Evolutionary conservation across 2,329 filamentous ascomycete genomes (phyloP).

Genomic region (Cladophialophora carrionii): DNA sequence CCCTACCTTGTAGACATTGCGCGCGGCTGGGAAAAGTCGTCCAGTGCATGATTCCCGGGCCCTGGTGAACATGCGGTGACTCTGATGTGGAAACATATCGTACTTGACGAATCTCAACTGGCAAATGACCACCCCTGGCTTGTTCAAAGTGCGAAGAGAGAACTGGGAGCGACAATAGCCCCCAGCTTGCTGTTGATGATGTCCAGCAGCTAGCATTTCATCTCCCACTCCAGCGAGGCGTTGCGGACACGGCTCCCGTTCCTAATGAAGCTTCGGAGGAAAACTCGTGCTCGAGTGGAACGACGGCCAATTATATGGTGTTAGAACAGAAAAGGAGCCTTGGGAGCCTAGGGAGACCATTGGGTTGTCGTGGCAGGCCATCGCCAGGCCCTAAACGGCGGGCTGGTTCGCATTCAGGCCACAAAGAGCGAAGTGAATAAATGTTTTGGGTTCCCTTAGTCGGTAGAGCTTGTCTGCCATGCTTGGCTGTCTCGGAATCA

Average conservation of each 20-base stretch:
- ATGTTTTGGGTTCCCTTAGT: not conserved
- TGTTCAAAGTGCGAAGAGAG: not conserved
- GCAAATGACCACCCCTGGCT: not conserved
- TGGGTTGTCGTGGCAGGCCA: not conserved
- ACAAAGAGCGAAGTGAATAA: not conserved
- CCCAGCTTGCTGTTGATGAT: not conserved
- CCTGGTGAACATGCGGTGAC: not conserved
- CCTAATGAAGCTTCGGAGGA: not conserved
- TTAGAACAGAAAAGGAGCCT: not conserved
- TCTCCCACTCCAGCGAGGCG: not conserved
- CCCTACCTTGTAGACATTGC: not conserved
- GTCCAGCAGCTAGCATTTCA: not conserved
- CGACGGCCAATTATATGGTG: not conserved
- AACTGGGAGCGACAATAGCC: not conserved
- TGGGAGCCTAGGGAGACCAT: too few relatives aligned
- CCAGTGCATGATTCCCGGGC: not conserved
- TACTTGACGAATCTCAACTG: not conserved
- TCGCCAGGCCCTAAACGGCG: not conserved
- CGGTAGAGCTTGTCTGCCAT: not conserved
- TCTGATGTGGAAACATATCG: not conserved
- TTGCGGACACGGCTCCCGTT: not conserved
- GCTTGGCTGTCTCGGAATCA: not conserved
- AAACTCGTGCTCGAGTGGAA: not conserved
- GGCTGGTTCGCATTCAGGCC: not conserved
- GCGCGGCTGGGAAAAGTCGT: not conserved